These are phyloP conservation scores for Wickerhamiella azyma DNA, from an alignment of 805 yeast species.

Conservation along the genomic window DNA sequence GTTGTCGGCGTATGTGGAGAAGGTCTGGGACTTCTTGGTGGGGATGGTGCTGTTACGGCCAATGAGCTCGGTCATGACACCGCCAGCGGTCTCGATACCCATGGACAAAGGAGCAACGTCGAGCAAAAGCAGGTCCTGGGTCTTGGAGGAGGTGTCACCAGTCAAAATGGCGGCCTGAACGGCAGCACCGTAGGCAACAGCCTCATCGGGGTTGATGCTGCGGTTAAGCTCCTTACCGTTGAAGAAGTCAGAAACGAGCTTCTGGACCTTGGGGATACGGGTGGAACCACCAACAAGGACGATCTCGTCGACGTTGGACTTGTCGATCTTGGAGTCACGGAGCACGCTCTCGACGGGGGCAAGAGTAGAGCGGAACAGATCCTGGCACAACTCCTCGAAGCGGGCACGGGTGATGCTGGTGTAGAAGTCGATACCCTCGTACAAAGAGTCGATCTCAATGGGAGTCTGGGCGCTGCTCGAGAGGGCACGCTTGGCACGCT, in stretches of 20 bases:
- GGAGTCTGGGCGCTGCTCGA: constrained; percentile 94
- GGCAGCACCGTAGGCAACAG: constrained; percentile 99
- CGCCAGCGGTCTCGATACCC: constrained; percentile 99
- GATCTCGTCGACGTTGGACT: constrained; percentile 80
- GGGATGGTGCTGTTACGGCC: constrained; percentile 99
- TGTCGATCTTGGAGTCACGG: constrained; percentile 78
- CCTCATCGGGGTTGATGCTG: constrained; percentile 98
- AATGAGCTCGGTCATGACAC: constrained; percentile 96
- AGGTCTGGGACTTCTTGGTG: constrained; percentile 96
- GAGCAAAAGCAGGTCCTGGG: constrained; percentile 87
- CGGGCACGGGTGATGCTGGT: constrained; percentile 93
- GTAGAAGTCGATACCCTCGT: constrained; percentile 91
- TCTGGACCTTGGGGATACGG: constrained; percentile 97
- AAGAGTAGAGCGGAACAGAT: constrained; percentile 82
- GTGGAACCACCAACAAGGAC: constrained; percentile 98
- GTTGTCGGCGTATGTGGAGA: constrained; percentile 97
- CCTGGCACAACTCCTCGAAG: constrained; percentile 91
- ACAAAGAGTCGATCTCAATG: constrained; percentile 90
- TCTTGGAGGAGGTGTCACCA: constrained; percentile 80
- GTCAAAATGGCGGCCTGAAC: constrained; percentile 98
- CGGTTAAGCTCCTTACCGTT: constrained; percentile 95
- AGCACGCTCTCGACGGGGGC: constrained; percentile 92
- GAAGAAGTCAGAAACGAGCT: constrained; percentile 84
- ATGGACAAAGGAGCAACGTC: constrained; percentile 97
- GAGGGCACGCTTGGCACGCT: constrained; percentile 96